Evolutionary conservation across 106 monocot genomes (phyloP), one percentile per base, ranked within the genome.

Genomic region (Dioscorea dumetorum): DNA sequence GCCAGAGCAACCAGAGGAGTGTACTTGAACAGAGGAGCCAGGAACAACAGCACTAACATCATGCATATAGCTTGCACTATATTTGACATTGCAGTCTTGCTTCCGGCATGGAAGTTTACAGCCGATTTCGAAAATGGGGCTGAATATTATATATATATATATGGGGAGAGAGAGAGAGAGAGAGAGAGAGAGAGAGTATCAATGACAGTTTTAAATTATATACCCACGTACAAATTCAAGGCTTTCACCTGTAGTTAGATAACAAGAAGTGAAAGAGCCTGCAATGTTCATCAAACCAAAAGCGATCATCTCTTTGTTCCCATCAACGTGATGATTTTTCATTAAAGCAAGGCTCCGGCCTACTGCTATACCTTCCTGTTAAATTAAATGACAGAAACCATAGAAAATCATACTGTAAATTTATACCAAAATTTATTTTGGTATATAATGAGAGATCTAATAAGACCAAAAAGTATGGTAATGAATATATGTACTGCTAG

Each of bases 91-190:
- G 85, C 68, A 14, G 95, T 81, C 70, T 63, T 81, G 74, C 85
- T 83, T 23, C 95, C 95, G 2, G 88, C 80, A 32, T 84, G 75
- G 22, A 67, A 77, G 62, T 91, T 95, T 24, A 95, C 88, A 0
- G 91, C 95, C 11, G 95, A 85, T 67, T 95, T 95, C 0, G 95
- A 91, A 51, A 95, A 95, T 6, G 91, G 91, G 13, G 88, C 91
- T 91, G 72, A 62, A 70, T 12, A 50, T 41, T n/a, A 41, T 10
- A 8, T 10, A 41, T 6, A n/a, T n/a, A n/a, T n/a, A n/a, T n/a
- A n/a, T n/a, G n/a, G n/a, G n/a, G n/a, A 28, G 28, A 28, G 28
- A 1, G 28, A 28, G 28, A 28, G 28, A 28, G 28, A 28, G 28
- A 28, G 28, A 28, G 28, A 28, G 28, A 28, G 28, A 28, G 28